Evolutionary conservation across 257 asterid species (phyloP), one percentile per base, ranked within the genome.

Genomic region (Penstemon barbatus): DNA sequence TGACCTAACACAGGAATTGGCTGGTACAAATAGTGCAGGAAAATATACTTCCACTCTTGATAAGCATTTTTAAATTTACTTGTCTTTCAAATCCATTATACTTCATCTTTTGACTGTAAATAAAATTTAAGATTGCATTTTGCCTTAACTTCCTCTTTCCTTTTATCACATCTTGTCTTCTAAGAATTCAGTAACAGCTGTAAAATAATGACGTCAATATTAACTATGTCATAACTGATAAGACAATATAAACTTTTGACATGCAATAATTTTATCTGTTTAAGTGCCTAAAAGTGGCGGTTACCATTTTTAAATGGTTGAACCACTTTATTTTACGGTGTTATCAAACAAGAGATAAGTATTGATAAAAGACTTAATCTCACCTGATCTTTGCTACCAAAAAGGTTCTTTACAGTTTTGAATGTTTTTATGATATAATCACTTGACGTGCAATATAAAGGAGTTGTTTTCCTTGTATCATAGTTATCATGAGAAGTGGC

Each of bases 401-500:
- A 25, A 1, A 2, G 33, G 33, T 25, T 25, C 33, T 25, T 25
- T 25, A 25, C 33, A 25, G 33, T 1, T 33, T 56, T 12, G 3
- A 66, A 57, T 59, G 49, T 46, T 33, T 51, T 72, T 58, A 65
- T 60, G 49, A 25, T 25, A 25, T 25, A 25, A 25, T 25, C 33
- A 25, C 51, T 6, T 59, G 48, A 18, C 36, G 11, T 39, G 8
- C 64, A 37, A 59, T 41, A 36, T 59, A 39, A 64, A 58, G 48
- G 18, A 39, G 67, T 44, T 57, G 7, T 70, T 65, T 64, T 72
- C 44, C 69, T 61, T 39, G 60, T n/a, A 40, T 63, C 64, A 18
- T 76, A 92, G 97, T 89, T 84, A 87, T 94, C 75, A 94, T 94
- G 99, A 85, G 68, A 77, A 94, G 82, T 71, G 90, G 96, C 49